phyloP scores from a whole-genome alignment of 805 yeast species.

The Saturnispora quitensis region DNA sequence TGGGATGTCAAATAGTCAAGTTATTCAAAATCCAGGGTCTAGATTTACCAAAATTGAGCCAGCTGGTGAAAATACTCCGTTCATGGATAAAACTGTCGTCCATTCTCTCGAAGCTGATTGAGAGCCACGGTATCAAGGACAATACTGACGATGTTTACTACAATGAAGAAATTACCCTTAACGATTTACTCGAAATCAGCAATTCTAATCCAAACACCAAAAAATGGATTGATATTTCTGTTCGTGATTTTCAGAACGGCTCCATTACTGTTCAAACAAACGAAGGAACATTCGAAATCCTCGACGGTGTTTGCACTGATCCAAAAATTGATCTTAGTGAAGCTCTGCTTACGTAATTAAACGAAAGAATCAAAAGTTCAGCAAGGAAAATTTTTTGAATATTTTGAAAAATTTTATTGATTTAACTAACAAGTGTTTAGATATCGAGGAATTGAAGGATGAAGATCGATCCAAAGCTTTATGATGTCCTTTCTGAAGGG shows the following conservation, averaged over 20 bases:
- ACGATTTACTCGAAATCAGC: background rate
- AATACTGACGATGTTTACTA: background rate
- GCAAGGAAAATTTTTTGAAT: slow-evolving; percentile 1
- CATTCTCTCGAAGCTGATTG: slow-evolving; percentile 15
- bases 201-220: background rate
- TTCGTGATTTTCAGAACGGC: background rate
- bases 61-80: slow-evolving; percentile 17
- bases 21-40: slow-evolving; percentile 22
- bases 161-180: background rate
- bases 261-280: background rate
- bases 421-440: background rate
- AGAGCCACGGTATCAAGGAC: background rate
- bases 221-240: slow-evolving; percentile 3
- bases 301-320: slow-evolving; percentile 3
- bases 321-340: slow-evolving; percentile 1
- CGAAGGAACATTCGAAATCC: background rate
- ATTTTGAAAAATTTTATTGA: background rate
- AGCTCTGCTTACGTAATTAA: background rate
- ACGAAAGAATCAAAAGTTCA: background rate
- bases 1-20: slow-evolving; percentile 24
- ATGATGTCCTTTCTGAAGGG: slow-evolving; percentile 54
- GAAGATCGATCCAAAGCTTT: slow-evolving; percentile 19
- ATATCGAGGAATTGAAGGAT: background rate
- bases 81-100: slow-evolving; percentile 24
- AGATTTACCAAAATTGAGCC: slow-evolving; percentile 14